Evolutionary conservation across 2,329 filamentous ascomycete species (phyloP), one percentile per base, ranked within the genome.

Genomic region (Pseudopithomyces chartarum): DNA sequence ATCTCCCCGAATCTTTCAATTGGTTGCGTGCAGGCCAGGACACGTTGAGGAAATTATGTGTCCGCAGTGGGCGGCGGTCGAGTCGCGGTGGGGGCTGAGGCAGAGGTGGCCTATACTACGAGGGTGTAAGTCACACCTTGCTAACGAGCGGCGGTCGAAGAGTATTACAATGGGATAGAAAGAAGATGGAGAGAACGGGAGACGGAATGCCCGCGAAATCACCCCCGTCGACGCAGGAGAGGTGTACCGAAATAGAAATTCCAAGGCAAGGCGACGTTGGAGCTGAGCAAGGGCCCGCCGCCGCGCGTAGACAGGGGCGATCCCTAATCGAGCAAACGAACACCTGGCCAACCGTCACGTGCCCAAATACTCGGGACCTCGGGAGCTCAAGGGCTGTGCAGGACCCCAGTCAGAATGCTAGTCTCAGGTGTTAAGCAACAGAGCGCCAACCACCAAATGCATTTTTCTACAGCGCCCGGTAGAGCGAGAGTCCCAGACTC

Each of bases 181-280:
- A 52, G 50, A 39, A 58, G 59, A 56, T 54, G 55, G 58, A 44
- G 39, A 48, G 49, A 22, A n/a, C 36, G 38, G 38, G 17, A 34
- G 48, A 51, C 26, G 38, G 29, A 42, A 33, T 51, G n/a, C 48
- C 12, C 48, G 26, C 48, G 48, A 33, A 43, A 19, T 57, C 61
- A 52, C 61, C 56, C 58, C 64, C 64, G 60, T 64, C 20, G 34
- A 40, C 58, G 60, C 56, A 62, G 60, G 52, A 62, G 59, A 52
- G 34, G 48, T 49, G 47, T 65, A 63, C 68, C 53, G 58, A 71
- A 66, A 68, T 71, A 71, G 69, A 63, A 65, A 56, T 59, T 56
- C 43, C 22, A 45, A 23, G 22, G 43, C 36, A 45, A 34, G 36
- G 51, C 50, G 46, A 57, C 34, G 56, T 52, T 55, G 49, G 50